Base-by-base conservation (phyloP, 768 basidiomycete genomes). In the Candolleomyces aberdarensis region DNA sequence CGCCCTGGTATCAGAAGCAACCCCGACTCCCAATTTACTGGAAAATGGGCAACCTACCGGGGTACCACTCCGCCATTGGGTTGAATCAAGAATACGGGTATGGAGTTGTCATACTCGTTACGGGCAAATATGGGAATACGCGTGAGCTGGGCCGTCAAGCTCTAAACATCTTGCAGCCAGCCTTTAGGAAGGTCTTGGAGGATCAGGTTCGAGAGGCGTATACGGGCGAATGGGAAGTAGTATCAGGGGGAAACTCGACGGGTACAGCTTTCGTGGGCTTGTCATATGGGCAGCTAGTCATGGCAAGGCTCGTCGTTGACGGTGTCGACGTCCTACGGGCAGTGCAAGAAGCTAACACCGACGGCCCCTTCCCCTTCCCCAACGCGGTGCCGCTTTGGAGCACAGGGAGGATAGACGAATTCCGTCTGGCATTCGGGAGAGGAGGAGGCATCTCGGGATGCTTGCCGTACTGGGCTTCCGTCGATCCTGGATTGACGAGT, bases 21-120 rank as follows among this genome's bases (percentile, higher is more conserved):
- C 1, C 36, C 11, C 46, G 46, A 22, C 4, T 80, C 57, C 55
- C 80, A 50, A 69, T 78, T 15, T 53, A 53, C 52, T 53, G 29
- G 15, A 53, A 53, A 13, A 5, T 32, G 52, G 52, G 52, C 5
- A 53, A 17, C 31, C 9, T 53, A 5, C 52, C 52, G 9, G 52
- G 52, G 15, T 53, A 53, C 20, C 52, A 39, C 5, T 53, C 52
- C 7, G 13, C 32, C 11, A 32, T 53, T 32, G 29, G 29, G 31
- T 15, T 53, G 52, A 53, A 53, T 60, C 76, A 76, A 15, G 74
- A 74, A 40, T 73, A 71, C 56, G 75, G 76, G 1, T 77, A 78
- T 31, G 79, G 79, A 43, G n/a, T 53, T 3, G 71, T 80, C 29
- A 71, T 78, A 0, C 74, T 81, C 26, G 62, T 76, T 41, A 77